These are phyloP conservation scores for Mycena capillaripes DNA, from an alignment of 768 basidiomycete genomes.

Conservation along the genomic window DNA sequence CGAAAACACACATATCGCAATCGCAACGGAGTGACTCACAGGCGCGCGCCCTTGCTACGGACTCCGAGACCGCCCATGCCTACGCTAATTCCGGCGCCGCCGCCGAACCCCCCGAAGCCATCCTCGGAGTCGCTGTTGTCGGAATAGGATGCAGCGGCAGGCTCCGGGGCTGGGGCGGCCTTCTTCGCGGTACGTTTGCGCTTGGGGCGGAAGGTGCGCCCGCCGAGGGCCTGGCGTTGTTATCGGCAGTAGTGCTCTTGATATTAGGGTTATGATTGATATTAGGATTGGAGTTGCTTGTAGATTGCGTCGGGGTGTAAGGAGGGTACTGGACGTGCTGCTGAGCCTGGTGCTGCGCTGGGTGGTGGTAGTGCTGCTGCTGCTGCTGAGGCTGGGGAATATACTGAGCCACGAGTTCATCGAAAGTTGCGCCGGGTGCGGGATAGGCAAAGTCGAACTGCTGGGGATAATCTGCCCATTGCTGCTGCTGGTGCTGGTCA, in stretches of 20 bases:
- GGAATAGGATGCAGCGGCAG: slow-evolving; percentile 38
- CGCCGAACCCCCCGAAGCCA: slow-evolving; percentile 43
- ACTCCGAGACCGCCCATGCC: slow-evolving; percentile 63
- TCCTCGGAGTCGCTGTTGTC: slow-evolving; percentile 55
- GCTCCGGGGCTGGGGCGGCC: slow-evolving; percentile 35
- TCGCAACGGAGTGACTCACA: slow-evolving; percentile 33
- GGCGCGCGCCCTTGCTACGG: slow-evolving; percentile 40
- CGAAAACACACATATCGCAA: background rate
- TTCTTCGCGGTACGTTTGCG: slow-evolving; percentile 48
- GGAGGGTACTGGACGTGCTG: slow-evolving; percentile 15
- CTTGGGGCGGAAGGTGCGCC: slow-evolving; percentile 30
- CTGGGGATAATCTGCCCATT: slow-evolving; percentile 38
- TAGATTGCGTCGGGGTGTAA: slow-evolving; percentile 35
- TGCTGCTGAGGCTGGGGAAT: slow-evolving; percentile 44
- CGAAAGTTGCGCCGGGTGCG: slow-evolving; percentile 36
- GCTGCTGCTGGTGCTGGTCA: slow-evolving; percentile 35
- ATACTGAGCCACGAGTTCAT: slow-evolving; percentile 35
- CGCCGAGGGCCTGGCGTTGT: slow-evolving; percentile 17
- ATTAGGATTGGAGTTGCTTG: slow-evolving; percentile 27
- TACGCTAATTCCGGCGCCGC: slow-evolving; percentile 59
- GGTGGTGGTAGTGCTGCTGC: slow-evolving; percentile 12
- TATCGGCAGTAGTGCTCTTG: slow-evolving; percentile 28
- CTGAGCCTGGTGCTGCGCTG: slow-evolving; percentile 31
- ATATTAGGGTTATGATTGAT: slow-evolving; percentile 28
- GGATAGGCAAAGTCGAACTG: slow-evolving; percentile 34